Evolutionary conservation across 2,329 filamentous ascomycete genomes (phyloP).

Genomic region (Conoideocrella luteorostrata): DNA sequence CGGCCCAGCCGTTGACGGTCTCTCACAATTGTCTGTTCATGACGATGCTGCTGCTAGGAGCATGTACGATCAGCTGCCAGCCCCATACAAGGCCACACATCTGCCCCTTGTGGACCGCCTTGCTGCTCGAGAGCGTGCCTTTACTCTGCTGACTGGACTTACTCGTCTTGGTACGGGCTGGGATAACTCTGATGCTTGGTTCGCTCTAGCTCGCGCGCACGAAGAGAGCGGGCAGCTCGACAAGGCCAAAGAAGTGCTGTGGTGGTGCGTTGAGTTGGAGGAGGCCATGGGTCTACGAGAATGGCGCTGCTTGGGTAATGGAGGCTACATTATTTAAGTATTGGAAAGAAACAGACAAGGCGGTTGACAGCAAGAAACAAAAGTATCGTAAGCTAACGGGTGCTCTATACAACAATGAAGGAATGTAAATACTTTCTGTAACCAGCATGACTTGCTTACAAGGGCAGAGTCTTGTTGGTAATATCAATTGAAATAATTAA

Average conservation of each 20-base stretch:
- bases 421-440: too few species aligned
- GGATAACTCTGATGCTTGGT: constrained; percentile 94
- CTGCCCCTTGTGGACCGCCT: constrained; percentile 73
- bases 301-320: constrained; percentile 66
- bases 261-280: constrained; percentile 97
- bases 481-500: too few species aligned
- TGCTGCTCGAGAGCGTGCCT: constrained; percentile 85
- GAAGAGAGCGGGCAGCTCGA: constrained; percentile 80
- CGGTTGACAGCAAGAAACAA: too few species aligned
- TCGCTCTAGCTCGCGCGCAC: constrained; percentile 75
- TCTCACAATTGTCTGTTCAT: constrained; percentile 9
- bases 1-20: constrained; percentile 21
- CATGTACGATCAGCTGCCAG: constrained; percentile 36
- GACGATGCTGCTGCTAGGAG: constrained; percentile 17
- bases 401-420: too few species aligned
- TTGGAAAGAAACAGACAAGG: too few species aligned
- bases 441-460: too few species aligned
- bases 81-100: constrained; percentile 50
- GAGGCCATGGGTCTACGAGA: constrained; percentile 72
- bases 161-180: constrained; percentile 83
- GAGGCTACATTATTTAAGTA: constrained; percentile 53
- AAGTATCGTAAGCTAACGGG: too few species aligned
- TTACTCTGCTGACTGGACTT: constrained; percentile 71
- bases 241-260: constrained; percentile 86
- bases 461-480: too few species aligned